phyloP scores from a whole-genome alignment of 2,329 filamentous ascomycete species.

The Beauveria sp. region DNA sequence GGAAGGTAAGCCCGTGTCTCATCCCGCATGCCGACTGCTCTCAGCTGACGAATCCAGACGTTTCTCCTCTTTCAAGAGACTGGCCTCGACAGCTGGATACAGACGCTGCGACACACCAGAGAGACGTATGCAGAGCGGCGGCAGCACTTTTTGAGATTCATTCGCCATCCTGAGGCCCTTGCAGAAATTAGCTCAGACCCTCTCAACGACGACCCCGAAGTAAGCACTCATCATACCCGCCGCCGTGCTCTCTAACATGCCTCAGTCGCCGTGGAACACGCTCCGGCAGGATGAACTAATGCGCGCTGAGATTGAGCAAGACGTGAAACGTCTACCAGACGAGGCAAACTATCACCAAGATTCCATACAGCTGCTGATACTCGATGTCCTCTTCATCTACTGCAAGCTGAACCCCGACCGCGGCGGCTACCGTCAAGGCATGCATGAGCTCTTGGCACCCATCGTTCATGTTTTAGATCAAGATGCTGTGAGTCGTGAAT shows the following conservation, averaged over 20 bases:
- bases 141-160: slow-evolving; percentile 70
- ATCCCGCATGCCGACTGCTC: neutral
- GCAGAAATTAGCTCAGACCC: slow-evolving; percentile 67
- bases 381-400: slow-evolving; percentile 89
- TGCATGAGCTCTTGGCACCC: slow-evolving; percentile 93
- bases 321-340: slow-evolving; percentile 89
- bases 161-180: slow-evolving; percentile 77
- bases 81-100: slow-evolving; percentile 59
- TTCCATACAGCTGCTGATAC: slow-evolving; percentile 68
- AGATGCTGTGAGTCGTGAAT: slow-evolving; percentile 60
- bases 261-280: slow-evolving; percentile 85
- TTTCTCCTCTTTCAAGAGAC: slow-evolving; percentile 72
- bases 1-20: slow-evolving; percentile 57
- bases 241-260: slow-evolving; percentile 17
- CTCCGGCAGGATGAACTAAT: slow-evolving; percentile 76
- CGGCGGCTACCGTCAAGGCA: slow-evolving; percentile 91
- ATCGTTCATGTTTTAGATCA: slow-evolving; percentile 76
- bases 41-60: slow-evolving; percentile 41
- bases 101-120: slow-evolving; percentile 59
- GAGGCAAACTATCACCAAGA: slow-evolving; percentile 82
- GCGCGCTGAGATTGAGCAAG: slow-evolving; percentile 83
- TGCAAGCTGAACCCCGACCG: slow-evolving; percentile 84
- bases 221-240: slow-evolving; percentile 20
- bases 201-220: slow-evolving; percentile 67
- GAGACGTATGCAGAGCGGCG: slow-evolving; percentile 65